These are phyloP conservation scores for Alternaria sp. DNA, from an alignment of 2,329 filamentous ascomycete species.

Conservation along the genomic window DNA sequence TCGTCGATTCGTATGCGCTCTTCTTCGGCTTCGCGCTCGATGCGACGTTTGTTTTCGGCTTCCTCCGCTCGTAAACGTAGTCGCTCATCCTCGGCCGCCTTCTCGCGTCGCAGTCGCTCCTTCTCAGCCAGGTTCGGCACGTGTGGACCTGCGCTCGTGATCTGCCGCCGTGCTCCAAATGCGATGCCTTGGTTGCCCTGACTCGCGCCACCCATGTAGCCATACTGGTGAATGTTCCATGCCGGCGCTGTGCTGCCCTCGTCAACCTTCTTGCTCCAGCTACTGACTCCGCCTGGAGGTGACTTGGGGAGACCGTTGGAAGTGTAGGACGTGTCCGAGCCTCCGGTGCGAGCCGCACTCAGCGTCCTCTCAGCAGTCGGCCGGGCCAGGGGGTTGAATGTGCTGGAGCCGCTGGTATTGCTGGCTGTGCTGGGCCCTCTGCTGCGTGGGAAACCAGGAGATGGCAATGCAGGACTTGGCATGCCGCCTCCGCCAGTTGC, in stretches of 20 bases:
- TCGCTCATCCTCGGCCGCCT: slow-evolving; percentile 64
- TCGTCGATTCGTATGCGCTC: slow-evolving; percentile 68
- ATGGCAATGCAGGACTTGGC: slow-evolving; percentile 37
- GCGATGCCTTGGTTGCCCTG: slow-evolving; percentile 94
- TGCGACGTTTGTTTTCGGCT: slow-evolving; percentile 58
- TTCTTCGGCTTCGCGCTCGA: slow-evolving; percentile 67
- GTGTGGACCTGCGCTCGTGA: slow-evolving; percentile 80
- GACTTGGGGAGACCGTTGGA: slow-evolving; percentile 60
- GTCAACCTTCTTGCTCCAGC: slow-evolving; percentile 87
- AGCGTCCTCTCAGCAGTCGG: slow-evolving; percentile 49
- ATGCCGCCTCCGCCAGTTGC: slow-evolving; percentile 39
- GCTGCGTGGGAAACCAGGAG: slow-evolving; percentile 44
- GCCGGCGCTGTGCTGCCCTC: slow-evolving; percentile 84
- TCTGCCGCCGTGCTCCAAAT: slow-evolving; percentile 91
- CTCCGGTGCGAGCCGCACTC: slow-evolving; percentile 59
- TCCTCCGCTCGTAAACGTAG: slow-evolving; percentile 61
- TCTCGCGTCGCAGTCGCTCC: slow-evolving; percentile 70
- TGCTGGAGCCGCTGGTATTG: slow-evolving; percentile 53
- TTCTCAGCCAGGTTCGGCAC: slow-evolving; percentile 87
- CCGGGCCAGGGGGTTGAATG: slow-evolving; percentile 56
- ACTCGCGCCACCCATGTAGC: slow-evolving; percentile 96
- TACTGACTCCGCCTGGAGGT: slow-evolving; percentile 71
- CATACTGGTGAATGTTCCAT: slow-evolving; percentile 97
- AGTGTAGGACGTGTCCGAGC: slow-evolving; percentile 66
- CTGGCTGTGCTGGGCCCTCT: slow-evolving; percentile 59